Evolutionary conservation across 2,329 filamentous ascomycete genomes (phyloP).

Genomic region (Calycina marina): DNA sequence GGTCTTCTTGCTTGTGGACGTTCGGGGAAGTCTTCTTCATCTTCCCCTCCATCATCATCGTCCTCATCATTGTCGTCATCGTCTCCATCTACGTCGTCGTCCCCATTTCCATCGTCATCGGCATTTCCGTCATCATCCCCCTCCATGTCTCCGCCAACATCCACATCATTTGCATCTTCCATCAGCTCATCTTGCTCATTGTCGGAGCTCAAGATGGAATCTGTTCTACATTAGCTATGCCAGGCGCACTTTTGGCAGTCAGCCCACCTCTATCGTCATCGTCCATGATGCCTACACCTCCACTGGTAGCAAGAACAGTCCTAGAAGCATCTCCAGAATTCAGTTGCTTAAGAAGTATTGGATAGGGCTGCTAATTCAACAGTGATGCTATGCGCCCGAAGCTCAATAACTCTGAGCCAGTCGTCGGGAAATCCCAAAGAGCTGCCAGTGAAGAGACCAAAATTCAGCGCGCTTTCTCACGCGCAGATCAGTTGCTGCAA

Average conservation of each 20-base stretch:
- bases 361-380: too few species aligned
- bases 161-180: constrained; percentile 30
- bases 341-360: too few species aligned
- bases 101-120: constrained; percentile 28
- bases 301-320: too few species aligned
- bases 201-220: constrained; percentile 30
- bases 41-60: constrained; percentile 26
- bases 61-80: constrained; percentile 17
- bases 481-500: too few species aligned
- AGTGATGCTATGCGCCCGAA: too few species aligned
- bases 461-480: too few species aligned
- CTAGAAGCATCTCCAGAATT: too few species aligned
- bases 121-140: constrained; percentile 22
- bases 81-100: constrained; percentile 22
- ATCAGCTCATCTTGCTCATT: constrained; percentile 44
- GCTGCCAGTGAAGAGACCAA: too few species aligned
- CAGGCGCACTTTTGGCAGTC: neutral
- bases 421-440: too few species aligned
- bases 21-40: constrained; percentile 38
- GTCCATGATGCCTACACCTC: too few species aligned
- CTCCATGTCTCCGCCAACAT: constrained; percentile 21
- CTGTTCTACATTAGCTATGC: constrained; percentile 9
- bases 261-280: constrained; percentile 18
- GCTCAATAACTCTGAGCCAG: too few species aligned
- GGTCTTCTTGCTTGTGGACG: constrained; percentile 15